phyloP scores from a whole-genome alignment of 2,329 filamentous ascomycete genomes.

The Cladophialophora chaetospira region DNA sequence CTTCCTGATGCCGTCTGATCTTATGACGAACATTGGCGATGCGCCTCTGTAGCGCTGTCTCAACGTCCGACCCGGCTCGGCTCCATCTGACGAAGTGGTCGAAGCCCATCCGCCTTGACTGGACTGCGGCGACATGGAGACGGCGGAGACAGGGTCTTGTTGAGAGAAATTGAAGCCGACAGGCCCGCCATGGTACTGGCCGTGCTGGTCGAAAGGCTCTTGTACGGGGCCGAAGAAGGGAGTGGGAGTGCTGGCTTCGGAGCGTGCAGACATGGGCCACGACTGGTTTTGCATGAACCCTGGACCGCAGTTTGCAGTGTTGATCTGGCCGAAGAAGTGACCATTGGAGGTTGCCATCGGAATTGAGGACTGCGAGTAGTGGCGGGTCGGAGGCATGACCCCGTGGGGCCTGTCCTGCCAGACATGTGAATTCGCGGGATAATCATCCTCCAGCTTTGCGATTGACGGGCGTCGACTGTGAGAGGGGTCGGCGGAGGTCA shows the following conservation, averaged over 20 bases:
- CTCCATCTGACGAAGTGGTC: conserved; percentile 46
- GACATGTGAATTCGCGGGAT: conserved; percentile 55
- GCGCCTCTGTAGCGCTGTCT: conserved; percentile 53
- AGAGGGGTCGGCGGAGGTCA: conserved; percentile 42
- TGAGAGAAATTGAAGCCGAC: conserved; percentile 48
- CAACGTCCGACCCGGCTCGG: conserved; percentile 40
- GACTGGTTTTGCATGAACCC: conserved; percentile 51
- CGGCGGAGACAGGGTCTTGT: conserved; percentile 52
- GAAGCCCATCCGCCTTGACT: conserved; percentile 58
- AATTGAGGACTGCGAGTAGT: conserved; percentile 46
- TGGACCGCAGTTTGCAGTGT: conserved; percentile 47
- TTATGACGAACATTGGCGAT: conserved; percentile 67
- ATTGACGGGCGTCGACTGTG: conserved; percentile 49
- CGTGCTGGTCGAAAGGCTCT: conserved; percentile 53
- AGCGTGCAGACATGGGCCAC: conserved; percentile 67
- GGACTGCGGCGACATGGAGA: conserved; percentile 64
- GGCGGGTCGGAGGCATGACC: conserved; percentile 45
- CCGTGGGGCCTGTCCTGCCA: conserved; percentile 52
- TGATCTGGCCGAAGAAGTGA: conserved; percentile 67
- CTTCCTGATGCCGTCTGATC: conserved; percentile 91
- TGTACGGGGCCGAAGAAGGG: conserved; percentile 68
- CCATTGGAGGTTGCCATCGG: conserved; percentile 53
- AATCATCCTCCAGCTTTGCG: conserved; percentile 53
- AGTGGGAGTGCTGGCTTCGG: conserved; percentile 73
- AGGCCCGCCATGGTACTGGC: conserved; percentile 40